Conservation (phyloP, 192 early-diverging fungal species). For the Coemansia aciculifera region DNA sequence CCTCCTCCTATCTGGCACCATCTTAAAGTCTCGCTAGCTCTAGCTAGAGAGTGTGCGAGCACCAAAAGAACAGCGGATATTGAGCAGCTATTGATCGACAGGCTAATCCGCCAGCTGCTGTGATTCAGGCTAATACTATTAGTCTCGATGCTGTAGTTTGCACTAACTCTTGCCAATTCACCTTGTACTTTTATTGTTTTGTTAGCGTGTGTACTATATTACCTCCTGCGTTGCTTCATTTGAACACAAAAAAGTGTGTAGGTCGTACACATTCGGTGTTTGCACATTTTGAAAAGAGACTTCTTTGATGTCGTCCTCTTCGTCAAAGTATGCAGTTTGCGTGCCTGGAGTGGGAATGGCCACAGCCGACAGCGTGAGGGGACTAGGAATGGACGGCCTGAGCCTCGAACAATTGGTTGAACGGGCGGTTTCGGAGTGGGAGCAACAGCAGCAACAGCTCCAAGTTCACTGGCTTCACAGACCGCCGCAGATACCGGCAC, state of each 20-base stretch:
- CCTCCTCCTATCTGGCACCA: no score
- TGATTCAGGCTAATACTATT: not conserved
- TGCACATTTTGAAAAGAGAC: not conserved
- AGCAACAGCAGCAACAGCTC: conserved; percentile 1
- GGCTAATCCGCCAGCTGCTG: not conserved
- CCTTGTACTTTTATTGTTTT: not conserved
- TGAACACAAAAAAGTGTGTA: not conserved
- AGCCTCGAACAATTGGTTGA: conserved; percentile 26
- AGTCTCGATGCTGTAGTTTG: not conserved
- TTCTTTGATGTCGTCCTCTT: not conserved
- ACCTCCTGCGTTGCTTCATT: not conserved
- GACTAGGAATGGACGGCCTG: conserved; percentile 13
- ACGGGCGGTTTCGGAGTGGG: conserved; percentile 8
- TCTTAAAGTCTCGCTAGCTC: no score
- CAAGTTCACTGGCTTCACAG: not conserved
- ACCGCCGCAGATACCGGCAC: not conserved
- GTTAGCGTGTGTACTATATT: not conserved
- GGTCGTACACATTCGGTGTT: not conserved
- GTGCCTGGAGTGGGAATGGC: conserved; percentile 31
- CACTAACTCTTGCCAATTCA: not conserved
- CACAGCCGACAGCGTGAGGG: conserved; percentile 10
- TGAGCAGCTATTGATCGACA: not conserved
- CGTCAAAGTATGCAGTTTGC: conserved; percentile 30
- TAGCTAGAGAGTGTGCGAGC: not conserved
- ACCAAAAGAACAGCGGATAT: not conserved